Base-by-base conservation (phyloP, 2,329 filamentous ascomycete genomes). In the Sporothrix protearum region DNA sequence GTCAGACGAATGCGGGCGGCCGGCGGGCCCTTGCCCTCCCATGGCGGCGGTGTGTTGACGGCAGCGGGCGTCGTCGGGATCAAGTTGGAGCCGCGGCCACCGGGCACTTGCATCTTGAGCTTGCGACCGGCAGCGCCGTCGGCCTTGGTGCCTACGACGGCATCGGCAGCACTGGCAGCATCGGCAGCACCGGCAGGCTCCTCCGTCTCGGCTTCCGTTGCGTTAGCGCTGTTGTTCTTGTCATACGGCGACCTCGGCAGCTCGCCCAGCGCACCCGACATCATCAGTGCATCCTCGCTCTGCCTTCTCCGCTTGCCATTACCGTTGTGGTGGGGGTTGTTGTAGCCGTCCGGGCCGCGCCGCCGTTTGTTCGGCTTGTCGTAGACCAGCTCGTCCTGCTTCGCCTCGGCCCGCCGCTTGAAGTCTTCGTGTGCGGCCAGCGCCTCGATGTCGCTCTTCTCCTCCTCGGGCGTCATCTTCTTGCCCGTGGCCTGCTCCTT, bases 1-100 rank as follows among this genome's bases (percentile, higher is more conserved):
- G 92, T 97, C 88, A 99, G 93, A 71, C 92, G 90, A 73, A 99
- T 88, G 78, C 88, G 91, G 66, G 88, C 92, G 0, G 95, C 96
- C 1, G 95, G 89, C 1, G 93, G 89, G 0, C 86, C 88, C 77
- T 89, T 83, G 78, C 84, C 87, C 51, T 82, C 83, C 87, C 87
- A 89, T 0, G 87, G 86, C 7, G 85, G 83, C 6, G 86, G 85
- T 0, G 84, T 82, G 77, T 83, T 79, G 33, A 83, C 78, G 59
- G 81, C 12, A 33, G 28, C 81, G 0, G 84, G 82, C 0, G 83
- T 77, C 5, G 84, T 80, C 10, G 86, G 85, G 14, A 89, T 82
- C 45, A 89, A 81, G 74, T 88, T 85, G n/a, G 83, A 82, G 16
- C 87, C 87, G 75, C 80, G 83, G 28, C 82, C 81, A 33, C 78